Percentiles rank a stretch among this genome's conserved stretches.
phyloP scores from a whole-genome alignment of 2,329 filamentous ascomycete genomes.

The Clathrospora elynae region DNA sequence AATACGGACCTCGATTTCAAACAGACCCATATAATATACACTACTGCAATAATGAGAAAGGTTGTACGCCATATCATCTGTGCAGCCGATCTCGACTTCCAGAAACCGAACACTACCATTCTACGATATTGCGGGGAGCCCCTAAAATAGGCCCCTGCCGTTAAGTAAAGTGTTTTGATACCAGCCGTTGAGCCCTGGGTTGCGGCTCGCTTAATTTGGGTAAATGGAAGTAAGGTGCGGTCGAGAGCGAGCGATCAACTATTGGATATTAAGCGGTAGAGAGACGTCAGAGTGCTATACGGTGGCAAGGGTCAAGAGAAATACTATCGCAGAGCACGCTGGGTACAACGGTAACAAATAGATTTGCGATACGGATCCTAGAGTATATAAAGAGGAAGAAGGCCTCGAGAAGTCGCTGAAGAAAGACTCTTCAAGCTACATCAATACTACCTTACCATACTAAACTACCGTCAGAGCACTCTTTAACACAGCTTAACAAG shows the following conservation, averaged over 20 bases:
- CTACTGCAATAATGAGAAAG: neutral
- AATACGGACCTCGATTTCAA: too few species aligned
- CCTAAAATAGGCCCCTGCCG: conserved; percentile 12
- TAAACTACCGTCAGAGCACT: too few species aligned
- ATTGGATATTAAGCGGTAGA: conserved; percentile 25
- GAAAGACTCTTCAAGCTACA: too few species aligned
- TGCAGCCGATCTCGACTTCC: conserved; percentile 10
- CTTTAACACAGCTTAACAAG: neutral
- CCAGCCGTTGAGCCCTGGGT: conserved; percentile 7
- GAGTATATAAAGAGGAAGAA: too few species aligned
- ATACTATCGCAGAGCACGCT: conserved; percentile 6
- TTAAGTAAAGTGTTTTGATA: conserved; percentile 6
- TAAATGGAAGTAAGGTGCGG: conserved; percentile 17
- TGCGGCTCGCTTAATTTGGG: conserved; percentile 24
- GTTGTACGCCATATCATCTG: conserved; percentile 8
- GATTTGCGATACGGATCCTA: too few species aligned
- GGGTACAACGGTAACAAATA: neutral
- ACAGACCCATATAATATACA: too few species aligned
- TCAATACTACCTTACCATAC: too few species aligned
- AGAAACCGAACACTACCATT: too few species aligned
- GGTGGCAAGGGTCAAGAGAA: conserved; percentile 15
- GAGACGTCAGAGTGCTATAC: conserved; percentile 26
- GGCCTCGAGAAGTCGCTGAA: too few species aligned
- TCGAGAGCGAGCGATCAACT: conserved; percentile 11
- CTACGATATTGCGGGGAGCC: conserved; percentile 18